phyloP scores from a whole-genome alignment of 192 early-diverging fungal species.

The Kickxella alabastrina region DNA sequence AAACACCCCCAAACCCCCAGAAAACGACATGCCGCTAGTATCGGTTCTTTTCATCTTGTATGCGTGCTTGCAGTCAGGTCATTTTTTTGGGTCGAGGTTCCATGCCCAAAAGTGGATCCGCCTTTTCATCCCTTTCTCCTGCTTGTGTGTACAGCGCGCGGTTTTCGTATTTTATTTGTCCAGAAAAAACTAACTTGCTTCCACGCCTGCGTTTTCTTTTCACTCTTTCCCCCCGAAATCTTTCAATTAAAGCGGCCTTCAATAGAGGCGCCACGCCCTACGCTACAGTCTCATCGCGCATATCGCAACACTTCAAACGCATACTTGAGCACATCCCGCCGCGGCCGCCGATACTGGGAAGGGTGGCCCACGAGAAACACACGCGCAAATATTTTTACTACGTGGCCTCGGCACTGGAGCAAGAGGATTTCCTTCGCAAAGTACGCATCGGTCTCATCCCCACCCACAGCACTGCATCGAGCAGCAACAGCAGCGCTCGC shows the following conservation, averaged over 20 bases:
- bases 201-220: no score
- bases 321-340: constrained; percentile 72
- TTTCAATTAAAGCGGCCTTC: no score
- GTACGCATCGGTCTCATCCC: constrained; percentile 39
- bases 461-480: constrained; percentile 9
- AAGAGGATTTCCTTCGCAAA: constrained; percentile 43
- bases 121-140: background rate
- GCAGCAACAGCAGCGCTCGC: constrained; percentile 8
- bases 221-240: no score
- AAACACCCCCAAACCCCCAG: no score
- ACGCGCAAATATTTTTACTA: constrained; percentile 74
- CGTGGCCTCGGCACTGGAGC: constrained; percentile 54
- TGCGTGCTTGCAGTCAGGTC: background rate
- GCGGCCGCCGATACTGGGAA: constrained; percentile 65
- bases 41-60: no score
- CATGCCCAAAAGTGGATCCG: no score
- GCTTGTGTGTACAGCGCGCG: background rate
- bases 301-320: constrained; percentile 85
- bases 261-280: constrained; percentile 75
- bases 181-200: background rate
- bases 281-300: constrained; percentile 84
- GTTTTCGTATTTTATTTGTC: background rate
- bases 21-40: no score
- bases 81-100: no score
- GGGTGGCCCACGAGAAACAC: constrained; percentile 64